phyloP scores from a whole-genome alignment of 805 yeast genomes.

The Starmera pachycereana region DNA sequence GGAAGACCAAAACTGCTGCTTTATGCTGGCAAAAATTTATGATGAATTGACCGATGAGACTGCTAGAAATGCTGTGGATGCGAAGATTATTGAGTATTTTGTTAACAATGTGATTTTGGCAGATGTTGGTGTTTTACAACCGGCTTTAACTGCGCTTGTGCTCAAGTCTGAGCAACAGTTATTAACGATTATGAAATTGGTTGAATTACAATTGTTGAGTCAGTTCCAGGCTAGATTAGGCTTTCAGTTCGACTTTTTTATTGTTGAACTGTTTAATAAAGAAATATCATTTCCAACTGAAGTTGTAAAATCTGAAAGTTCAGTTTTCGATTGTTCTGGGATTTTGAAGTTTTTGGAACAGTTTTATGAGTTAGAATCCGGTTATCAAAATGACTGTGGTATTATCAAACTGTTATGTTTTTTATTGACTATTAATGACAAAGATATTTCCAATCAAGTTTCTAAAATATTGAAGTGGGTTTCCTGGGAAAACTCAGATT shows the following conservation, averaged over 20 bases:
- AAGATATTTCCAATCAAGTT: constrained; percentile 24
- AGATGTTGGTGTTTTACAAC: no score
- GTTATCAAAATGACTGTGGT: neutral
- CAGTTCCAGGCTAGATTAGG: no score
- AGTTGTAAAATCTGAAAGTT: no score
- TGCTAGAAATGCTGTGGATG: neutral
- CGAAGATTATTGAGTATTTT: neutral
- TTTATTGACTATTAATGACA: constrained; percentile 29
- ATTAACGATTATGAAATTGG: no score
- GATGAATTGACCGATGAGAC: neutral
- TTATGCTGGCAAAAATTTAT: neutral
- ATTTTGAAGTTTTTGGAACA: constrained; percentile 4
- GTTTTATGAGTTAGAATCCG: constrained; percentile 5
- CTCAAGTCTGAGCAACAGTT: no score
- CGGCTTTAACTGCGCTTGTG: no score
- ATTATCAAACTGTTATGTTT: constrained; percentile 17
- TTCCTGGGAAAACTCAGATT: constrained; percentile 14
- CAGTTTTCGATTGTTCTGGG: no score
- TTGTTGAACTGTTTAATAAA: no score
- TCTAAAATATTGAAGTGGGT: constrained; percentile 47
- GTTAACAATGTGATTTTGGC: no score
- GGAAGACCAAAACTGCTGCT: neutral
- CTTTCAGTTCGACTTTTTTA: no score
- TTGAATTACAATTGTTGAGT: no score
- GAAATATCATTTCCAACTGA: no score